These are phyloP conservation scores for Nematocida ironsii DNA, from an alignment of 371 early-diverging fungal genomes.

Conservation along the genomic window DNA sequence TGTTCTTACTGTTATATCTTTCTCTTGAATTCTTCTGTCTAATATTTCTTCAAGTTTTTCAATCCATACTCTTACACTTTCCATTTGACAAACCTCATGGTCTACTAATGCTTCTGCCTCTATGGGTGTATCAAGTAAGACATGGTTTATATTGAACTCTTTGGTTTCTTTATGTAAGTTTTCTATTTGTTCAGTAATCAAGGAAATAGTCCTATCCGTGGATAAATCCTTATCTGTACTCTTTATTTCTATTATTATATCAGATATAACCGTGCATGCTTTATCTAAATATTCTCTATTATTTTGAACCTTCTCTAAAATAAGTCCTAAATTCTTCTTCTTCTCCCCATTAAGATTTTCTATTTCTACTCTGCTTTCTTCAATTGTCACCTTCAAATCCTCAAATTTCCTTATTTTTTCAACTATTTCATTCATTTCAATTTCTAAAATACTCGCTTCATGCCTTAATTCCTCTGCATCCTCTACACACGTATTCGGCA, in stretches of 20 bases:
- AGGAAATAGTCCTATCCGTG: slow-evolving; percentile 5
- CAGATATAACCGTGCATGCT: slow-evolving; percentile 67
- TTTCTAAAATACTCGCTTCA: not conserved
- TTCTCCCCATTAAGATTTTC: slow-evolving; percentile 11
- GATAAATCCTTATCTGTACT: slow-evolving; percentile 65
- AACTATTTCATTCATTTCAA: slow-evolving; percentile 18
- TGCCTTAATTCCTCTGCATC: slow-evolving; percentile 31
- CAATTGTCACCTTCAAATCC: not conserved
- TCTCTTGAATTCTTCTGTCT: not conserved
- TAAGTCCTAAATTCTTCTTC: slow-evolving; percentile 24
- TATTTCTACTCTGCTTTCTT: slow-evolving; percentile 6
- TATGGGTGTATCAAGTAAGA: slow-evolving; percentile 7
- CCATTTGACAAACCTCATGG: not conserved
- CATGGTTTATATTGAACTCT: not conserved
- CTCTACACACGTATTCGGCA: not conserved
- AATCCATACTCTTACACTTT: not conserved
- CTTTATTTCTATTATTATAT: not conserved
- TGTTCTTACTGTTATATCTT: slow-evolving; percentile 10
- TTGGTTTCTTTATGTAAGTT: not conserved
- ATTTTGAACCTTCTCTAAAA: slow-evolving; percentile 54
- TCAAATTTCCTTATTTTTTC: slow-evolving; percentile 28
- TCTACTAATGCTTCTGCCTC: slow-evolving; percentile 16
- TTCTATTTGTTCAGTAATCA: not conserved
- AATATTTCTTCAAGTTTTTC: not conserved
- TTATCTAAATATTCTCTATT: slow-evolving; percentile 70